Evolutionary conservation across 2,329 filamentous ascomycete genomes (phyloP).

Genomic region (Fusarium sp.): DNA sequence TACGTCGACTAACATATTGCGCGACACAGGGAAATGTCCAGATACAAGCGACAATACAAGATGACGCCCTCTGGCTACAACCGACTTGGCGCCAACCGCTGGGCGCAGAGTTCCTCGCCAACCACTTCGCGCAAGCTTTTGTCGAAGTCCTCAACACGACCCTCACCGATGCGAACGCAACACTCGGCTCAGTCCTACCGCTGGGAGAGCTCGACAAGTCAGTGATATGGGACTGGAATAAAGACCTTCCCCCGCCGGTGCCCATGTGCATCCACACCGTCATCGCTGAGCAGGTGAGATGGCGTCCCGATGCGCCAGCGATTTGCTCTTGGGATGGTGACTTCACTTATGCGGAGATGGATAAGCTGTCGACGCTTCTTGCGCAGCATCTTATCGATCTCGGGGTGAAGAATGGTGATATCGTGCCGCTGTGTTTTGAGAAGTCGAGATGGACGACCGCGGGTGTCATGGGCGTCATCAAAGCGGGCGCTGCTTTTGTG

Average conservation of each 20-base stretch:
- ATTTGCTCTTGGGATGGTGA: constrained; percentile 51
- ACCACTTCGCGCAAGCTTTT: constrained; percentile 41
- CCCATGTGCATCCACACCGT: constrained; percentile 44
- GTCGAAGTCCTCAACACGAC: constrained; percentile 45
- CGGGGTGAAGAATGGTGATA: constrained; percentile 44
- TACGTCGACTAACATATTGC: constrained; percentile 5
- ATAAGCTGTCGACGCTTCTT: constrained; percentile 41
- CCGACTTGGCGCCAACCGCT: constrained; percentile 44
- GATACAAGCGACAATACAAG: constrained; percentile 36
- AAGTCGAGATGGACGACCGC: constrained; percentile 51
- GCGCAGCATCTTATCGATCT: constrained; percentile 39
- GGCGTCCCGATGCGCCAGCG: constrained; percentile 43
- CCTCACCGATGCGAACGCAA: constrained; percentile 17
- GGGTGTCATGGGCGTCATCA: constrained; percentile 50
- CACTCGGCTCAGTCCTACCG: constrained; percentile 32
- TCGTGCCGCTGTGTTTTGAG: constrained; percentile 51
- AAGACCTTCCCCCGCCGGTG: constrained; percentile 34
- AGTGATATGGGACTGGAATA: constrained; percentile 46
- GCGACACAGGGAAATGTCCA: constrained; percentile 42
- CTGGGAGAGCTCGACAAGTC: constrained; percentile 41
- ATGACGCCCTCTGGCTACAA: constrained; percentile 37
- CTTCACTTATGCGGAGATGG: constrained; percentile 48
- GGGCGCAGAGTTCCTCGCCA: constrained; percentile 43
- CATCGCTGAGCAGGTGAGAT: constrained; percentile 44
- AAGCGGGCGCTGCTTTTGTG: constrained; percentile 52